phyloP scores from a whole-genome alignment of 1,284 basidiomycete genomes.

The Ustilago bromivora region DNA sequence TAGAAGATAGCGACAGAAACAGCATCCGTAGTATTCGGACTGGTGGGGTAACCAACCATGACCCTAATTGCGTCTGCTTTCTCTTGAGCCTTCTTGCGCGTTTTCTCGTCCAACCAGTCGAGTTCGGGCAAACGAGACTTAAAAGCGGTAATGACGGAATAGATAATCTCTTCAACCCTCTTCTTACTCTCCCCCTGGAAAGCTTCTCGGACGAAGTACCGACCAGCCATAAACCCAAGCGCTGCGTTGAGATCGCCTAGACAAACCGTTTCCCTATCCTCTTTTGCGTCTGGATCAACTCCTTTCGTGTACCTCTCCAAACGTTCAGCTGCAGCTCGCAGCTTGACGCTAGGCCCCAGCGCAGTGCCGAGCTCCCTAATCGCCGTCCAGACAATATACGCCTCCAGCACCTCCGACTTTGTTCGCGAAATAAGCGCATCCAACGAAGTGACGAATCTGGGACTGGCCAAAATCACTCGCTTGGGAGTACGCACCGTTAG shows the following conservation, averaged over 20 bases:
- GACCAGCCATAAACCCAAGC: constrained; percentile 73
- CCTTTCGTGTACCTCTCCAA: constrained; percentile 82
- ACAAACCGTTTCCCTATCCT: constrained; percentile 80
- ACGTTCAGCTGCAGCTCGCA: constrained; percentile 69
- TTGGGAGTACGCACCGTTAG: constrained; percentile 75
- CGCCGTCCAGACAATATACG: constrained; percentile 77
- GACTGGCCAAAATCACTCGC: constrained; percentile 82
- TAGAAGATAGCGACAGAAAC: constrained; percentile 83
- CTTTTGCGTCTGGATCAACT: constrained; percentile 85
- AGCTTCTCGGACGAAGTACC: constrained; percentile 84
- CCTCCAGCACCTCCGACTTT: constrained; percentile 80
- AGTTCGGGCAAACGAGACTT: constrained; percentile 81
- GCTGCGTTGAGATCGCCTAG: constrained; percentile 70
- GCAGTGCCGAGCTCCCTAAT: constrained; percentile 58
- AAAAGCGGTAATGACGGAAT: constrained; percentile 87
- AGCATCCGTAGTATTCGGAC: constrained; percentile 83
- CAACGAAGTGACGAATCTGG: constrained; percentile 80
- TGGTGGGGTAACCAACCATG: constrained; percentile 89
- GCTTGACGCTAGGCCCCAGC: constrained; percentile 69
- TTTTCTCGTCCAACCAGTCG: constrained; percentile 91
- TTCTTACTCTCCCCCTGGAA: constrained; percentile 84
- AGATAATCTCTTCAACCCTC: constrained; percentile 86
- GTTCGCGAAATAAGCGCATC: constrained; percentile 80
- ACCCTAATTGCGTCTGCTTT: constrained; percentile 86
- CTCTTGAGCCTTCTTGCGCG: constrained; percentile 82